Conservation (phyloP, 2,329 filamentous ascomycete species). For the Leptographium radiaticola region DNA sequence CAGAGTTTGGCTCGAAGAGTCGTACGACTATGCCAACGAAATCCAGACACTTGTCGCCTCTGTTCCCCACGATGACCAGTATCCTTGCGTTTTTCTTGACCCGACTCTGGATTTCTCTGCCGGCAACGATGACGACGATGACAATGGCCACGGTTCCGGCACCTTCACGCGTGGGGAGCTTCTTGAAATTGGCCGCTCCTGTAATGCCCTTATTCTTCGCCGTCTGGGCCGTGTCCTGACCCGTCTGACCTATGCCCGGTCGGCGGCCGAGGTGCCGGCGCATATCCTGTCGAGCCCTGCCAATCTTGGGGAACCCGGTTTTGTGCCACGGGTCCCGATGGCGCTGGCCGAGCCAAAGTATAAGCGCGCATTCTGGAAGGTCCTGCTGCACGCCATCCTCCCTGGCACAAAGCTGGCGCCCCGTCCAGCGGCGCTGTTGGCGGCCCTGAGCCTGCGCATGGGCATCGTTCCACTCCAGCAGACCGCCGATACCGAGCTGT, state of each 20-base stretch:
- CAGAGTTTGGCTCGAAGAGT: slow-evolving; percentile 36
- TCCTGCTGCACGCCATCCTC: slow-evolving; percentile 32
- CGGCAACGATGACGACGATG: slow-evolving; percentile 11
- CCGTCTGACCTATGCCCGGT: slow-evolving; percentile 28
- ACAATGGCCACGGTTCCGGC: slow-evolving; percentile 11
- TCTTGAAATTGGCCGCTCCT: slow-evolving; percentile 37
- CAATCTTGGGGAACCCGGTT: slow-evolving; percentile 11
- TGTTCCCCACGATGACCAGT: slow-evolving; percentile 24
- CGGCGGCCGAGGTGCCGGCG: slow-evolving; percentile 25
- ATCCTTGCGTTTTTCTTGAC: slow-evolving; percentile 21
- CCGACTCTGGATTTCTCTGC: no score
- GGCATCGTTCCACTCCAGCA: slow-evolving; percentile 28
- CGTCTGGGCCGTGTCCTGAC: slow-evolving; percentile 34
- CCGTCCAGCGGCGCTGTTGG: slow-evolving; percentile 31
- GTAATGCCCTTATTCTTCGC: slow-evolving; percentile 31
- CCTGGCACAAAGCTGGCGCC: slow-evolving; percentile 32
- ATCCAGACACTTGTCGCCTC: slow-evolving; percentile 23
- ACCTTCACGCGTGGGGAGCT: slow-evolving; percentile 31
- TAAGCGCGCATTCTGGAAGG: slow-evolving; percentile 29
- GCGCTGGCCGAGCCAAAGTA: slow-evolving; percentile 23
- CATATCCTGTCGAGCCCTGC: slow-evolving; percentile 21
- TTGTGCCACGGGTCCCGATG: slow-evolving; percentile 24
- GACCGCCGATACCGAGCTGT: slow-evolving; percentile 27
- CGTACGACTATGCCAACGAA: slow-evolving; percentile 33
- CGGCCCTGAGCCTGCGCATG: slow-evolving; percentile 33